phyloP scores from a whole-genome alignment of 2,329 filamentous ascomycete genomes.

The Fonsecaea nubica region DNA sequence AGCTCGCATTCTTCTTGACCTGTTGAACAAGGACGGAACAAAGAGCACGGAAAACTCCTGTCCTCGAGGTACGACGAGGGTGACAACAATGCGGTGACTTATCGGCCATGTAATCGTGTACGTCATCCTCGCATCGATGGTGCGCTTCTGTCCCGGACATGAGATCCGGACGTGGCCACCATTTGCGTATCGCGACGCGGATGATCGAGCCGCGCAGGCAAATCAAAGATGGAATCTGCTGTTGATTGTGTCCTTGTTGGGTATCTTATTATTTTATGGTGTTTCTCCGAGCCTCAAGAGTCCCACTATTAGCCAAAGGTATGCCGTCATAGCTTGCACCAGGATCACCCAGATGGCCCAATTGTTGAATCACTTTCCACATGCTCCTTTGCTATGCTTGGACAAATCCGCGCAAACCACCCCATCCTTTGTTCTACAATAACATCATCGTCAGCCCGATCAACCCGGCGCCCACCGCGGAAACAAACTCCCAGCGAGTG shows the following conservation, averaged over 20 bases:
- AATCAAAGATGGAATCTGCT: neutral
- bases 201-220: neutral
- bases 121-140: neutral
- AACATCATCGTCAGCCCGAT: neutral
- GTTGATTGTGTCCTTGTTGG: neutral
- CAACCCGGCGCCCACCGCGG: neutral
- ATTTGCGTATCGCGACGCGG: neutral
- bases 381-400: constrained; percentile 5
- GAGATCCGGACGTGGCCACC: neutral
- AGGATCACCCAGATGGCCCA: neutral
- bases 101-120: neutral
- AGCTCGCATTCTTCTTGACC: neutral
- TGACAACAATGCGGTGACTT: neutral
- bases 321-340: constrained; percentile 1
- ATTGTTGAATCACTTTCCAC: neutral
- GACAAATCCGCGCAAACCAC: neutral
- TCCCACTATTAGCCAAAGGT: neutral
- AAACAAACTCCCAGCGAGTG: constrained; percentile 1
- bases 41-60: neutral
- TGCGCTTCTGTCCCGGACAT: neutral
- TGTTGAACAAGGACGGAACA: neutral
- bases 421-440: neutral
- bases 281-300: neutral
- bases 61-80: neutral
- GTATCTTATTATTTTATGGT: constrained; percentile 3